Evolutionary conservation across 2,329 filamentous ascomycete species (phyloP), one percentile per base, ranked within the genome.

Genomic region (Beauveria sp.): DNA sequence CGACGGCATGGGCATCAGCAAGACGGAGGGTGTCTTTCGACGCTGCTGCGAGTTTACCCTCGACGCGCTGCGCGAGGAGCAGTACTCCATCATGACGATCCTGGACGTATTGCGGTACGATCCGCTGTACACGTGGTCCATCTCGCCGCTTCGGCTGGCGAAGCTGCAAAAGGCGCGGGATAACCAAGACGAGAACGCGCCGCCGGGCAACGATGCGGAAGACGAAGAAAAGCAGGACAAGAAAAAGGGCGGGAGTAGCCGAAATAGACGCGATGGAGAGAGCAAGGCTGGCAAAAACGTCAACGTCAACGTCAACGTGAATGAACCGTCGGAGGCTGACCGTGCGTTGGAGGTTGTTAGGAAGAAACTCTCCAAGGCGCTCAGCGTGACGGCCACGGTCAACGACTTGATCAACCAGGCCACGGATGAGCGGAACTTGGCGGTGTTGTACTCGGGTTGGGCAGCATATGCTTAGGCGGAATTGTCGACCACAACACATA

Each of bases 11-110:
- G 95, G 95, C 31, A 89, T 96, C 67, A 96, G 91, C 3, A 91
- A 90, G 69, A 96, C 93, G 0, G 96, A 99, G 74, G 95, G 95
- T 3, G 92, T 98, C 0, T 99, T 98, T 78, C 86, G 95, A 8
- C 86, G 96, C n/a, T 98, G 93, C 75, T 99, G 95, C 73, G 96
- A 99, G 72, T 98, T 98, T 72, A 98, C 93, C 0, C 84, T 99
- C 38, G 92, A 97, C 65, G 93, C 96, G 1, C 79, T 99, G 42
- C 88, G 95, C n/a, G 90, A 96, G 69, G 95, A 99, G 73, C 90
- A 90, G 14, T 96, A 96, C 72, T 93, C 89, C 50, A 99, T 99
- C 77, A 98, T 97, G 93, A 98, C 95, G 0, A 92, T 99, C 59
- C 85, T 99, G 22, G 96, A 99, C 71, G 96, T 99, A 24, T 79